Evolutionary conservation across 2,329 filamentous ascomycete species (phyloP).

Genomic region (Colletotrichum lentis): DNA sequence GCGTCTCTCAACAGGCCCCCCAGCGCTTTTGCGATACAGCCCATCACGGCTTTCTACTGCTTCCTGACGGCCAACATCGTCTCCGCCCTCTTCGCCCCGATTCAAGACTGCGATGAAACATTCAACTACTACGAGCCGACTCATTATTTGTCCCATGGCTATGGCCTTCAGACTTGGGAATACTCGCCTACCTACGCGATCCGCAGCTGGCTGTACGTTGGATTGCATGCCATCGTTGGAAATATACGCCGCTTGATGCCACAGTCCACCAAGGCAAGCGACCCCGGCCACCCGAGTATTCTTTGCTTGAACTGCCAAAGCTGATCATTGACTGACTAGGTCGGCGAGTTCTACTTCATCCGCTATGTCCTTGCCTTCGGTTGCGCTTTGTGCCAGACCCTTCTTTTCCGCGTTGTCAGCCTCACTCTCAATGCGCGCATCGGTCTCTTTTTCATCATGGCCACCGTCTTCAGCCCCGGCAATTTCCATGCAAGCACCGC

Average conservation of each 20-base stretch:
- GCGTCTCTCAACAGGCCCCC: constrained; percentile 49
- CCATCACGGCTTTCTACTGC: constrained; percentile 80
- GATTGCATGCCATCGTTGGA: constrained; percentile 77
- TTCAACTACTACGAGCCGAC: constrained; percentile 99
- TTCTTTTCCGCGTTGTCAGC: constrained; percentile 81
- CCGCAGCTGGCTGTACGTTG: constrained; percentile 91
- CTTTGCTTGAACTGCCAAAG: background rate
- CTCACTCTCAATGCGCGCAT: constrained; percentile 82
- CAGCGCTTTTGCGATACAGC: constrained; percentile 70
- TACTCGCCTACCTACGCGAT: constrained; percentile 96
- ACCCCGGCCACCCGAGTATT: too few species aligned
- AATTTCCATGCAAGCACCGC: constrained; percentile 92
- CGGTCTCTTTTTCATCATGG: constrained; percentile 82
- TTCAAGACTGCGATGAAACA: constrained; percentile 97
- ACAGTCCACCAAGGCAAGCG: constrained; percentile 64
- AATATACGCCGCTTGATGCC: constrained; percentile 72
- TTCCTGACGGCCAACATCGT: constrained; percentile 78
- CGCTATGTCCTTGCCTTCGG: constrained; percentile 76
- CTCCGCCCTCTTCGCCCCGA: constrained; percentile 84
- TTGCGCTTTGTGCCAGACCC: constrained; percentile 83
- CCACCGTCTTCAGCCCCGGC: constrained; percentile 81
- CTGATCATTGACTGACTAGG: constrained; percentile 45
- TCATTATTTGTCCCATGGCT: constrained; percentile 91
- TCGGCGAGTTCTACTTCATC: constrained; percentile 86
- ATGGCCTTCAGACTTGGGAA: constrained; percentile 97